A percentile compares a stretch with the other conserved stretches of the same genome.
These are phyloP conservation scores for Lagerstroemia speciosa DNA, from an alignment of 345 rosid genomes.

Conservation along the genomic window DNA sequence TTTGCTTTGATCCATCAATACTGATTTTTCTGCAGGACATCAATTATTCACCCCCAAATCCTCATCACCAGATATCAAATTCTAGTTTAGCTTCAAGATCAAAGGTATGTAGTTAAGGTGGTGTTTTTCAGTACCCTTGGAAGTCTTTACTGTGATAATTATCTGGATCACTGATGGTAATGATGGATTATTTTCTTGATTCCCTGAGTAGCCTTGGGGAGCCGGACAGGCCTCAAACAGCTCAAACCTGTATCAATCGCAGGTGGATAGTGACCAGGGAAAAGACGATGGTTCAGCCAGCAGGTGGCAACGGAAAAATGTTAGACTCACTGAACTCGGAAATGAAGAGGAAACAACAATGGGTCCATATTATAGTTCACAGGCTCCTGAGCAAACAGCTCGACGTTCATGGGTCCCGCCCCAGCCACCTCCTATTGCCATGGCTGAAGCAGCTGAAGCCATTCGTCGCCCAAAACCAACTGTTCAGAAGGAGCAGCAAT, in stretches of 20 bases:
- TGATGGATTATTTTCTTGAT: neutral
- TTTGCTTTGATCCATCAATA: slow-evolving; percentile 14
- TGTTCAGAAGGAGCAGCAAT: slow-evolving; percentile 43
- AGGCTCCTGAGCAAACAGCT: slow-evolving; percentile 38
- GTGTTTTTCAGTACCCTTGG: neutral
- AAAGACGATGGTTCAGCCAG: slow-evolving; percentile 31
- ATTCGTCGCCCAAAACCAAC: slow-evolving; percentile 66
- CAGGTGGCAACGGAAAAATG: slow-evolving; percentile 76
- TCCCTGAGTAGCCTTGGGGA: slow-evolving; percentile 71
- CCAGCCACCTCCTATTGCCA: slow-evolving; percentile 83
- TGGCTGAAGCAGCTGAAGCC: slow-evolving; percentile 95
- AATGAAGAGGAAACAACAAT: slow-evolving; percentile 38
- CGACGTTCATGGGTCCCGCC: slow-evolving; percentile 91
- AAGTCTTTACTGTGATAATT: slow-evolving; percentile 6
- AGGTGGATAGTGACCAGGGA: slow-evolving; percentile 24
- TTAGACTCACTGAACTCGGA: slow-evolving; percentile 50
- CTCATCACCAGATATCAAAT: slow-evolving; percentile 62
- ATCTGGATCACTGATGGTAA: neutral
- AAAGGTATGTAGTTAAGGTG: slow-evolving; percentile 48
- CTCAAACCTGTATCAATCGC: slow-evolving; percentile 29
- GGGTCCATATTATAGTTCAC: slow-evolving; percentile 23
- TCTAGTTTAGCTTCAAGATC: slow-evolving; percentile 65
- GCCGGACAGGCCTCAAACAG: slow-evolving; percentile 33
- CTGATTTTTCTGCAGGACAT: slow-evolving; percentile 49
- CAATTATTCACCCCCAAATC: slow-evolving; percentile 83